Conservation (phyloP, 768 basidiomycete species). For the Russula vinacea region DNA sequence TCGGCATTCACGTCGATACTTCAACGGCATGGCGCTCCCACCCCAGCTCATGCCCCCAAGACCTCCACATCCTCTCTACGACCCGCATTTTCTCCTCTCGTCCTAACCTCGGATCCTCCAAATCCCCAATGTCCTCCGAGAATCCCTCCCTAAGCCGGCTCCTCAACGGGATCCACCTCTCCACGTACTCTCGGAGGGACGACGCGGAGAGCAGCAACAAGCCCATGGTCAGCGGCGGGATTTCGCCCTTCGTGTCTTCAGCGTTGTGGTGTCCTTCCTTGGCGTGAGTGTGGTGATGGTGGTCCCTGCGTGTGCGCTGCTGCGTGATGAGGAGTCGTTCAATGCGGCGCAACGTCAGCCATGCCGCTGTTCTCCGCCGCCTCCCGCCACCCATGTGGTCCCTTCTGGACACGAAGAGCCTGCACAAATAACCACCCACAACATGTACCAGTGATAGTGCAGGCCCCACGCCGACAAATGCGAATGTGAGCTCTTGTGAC, state of each 20-base stretch:
- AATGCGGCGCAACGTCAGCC: slow-evolving; percentile 73
- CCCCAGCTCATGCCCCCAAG: slow-evolving; percentile 67
- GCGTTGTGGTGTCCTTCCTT: slow-evolving; percentile 3
- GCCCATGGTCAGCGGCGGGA: slow-evolving; percentile 64
- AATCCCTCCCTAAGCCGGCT: slow-evolving; percentile 71
- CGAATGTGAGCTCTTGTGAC: slow-evolving; percentile 94
- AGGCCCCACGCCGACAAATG: slow-evolving; percentile 94
- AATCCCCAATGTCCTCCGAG: slow-evolving; percentile 76
- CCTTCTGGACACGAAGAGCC: slow-evolving; percentile 49
- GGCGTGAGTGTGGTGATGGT: neutral
- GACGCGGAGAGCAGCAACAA: slow-evolving; percentile 69
- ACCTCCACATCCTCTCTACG: slow-evolving; percentile 84
- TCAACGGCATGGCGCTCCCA: slow-evolving; percentile 45
- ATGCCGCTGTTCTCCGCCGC: slow-evolving; percentile 54
- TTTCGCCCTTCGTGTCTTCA: slow-evolving; percentile 32
- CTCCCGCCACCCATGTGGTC: slow-evolving; percentile 58
- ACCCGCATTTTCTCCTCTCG: slow-evolving; percentile 72
- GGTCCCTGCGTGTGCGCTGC: slow-evolving; percentile 35
- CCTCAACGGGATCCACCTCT: slow-evolving; percentile 50
- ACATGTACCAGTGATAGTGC: slow-evolving; percentile 78
- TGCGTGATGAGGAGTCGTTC: slow-evolving; percentile 64
- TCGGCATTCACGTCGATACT: slow-evolving; percentile 5
- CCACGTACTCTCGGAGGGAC: slow-evolving; percentile 62
- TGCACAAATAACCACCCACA: slow-evolving; percentile 49
- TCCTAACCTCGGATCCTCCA: slow-evolving; percentile 71